Evolutionary conservation across 768 basidiomycete species (phyloP).

Genomic region (Suillus paluster): DNA sequence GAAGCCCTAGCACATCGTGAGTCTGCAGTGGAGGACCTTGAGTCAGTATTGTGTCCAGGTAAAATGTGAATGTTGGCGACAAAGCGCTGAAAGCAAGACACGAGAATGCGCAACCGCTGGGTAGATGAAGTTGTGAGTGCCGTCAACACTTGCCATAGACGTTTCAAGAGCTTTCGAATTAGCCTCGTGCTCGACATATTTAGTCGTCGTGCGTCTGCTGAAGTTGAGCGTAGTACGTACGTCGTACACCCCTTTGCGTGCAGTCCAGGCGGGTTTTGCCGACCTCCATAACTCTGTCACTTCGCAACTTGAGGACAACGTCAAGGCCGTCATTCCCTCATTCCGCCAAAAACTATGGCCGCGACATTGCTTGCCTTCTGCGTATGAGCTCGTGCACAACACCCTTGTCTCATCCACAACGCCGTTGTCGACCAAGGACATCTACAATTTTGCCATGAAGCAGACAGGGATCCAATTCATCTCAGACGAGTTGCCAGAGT

Average conservation of each 20-base stretch:
- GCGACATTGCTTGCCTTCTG: background rate
- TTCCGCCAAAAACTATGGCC: background rate
- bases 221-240: too few species aligned
- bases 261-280: too few species aligned
- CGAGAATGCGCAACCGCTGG: too few species aligned
- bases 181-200: too few species aligned
- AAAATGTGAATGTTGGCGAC: too few species aligned
- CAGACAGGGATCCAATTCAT: slow-evolving; percentile 8
- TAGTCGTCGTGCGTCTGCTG: too few species aligned
- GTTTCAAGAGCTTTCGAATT: too few species aligned
- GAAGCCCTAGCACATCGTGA: background rate
- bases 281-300: too few species aligned
- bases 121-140: too few species aligned
- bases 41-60: background rate
- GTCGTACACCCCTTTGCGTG: too few species aligned
- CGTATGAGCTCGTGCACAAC: slow-evolving; percentile 18
- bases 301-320: background rate
- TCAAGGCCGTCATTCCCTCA: background rate
- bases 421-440: slow-evolving; percentile 31
- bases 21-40: background rate
- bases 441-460: slow-evolving; percentile 25
- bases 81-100: too few species aligned
- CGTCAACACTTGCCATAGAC: too few species aligned
- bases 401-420: slow-evolving; percentile 26
- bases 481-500: slow-evolving; percentile 1